Conservation (phyloP, 306 rosid species). For the Rosa rugosa region DNA sequence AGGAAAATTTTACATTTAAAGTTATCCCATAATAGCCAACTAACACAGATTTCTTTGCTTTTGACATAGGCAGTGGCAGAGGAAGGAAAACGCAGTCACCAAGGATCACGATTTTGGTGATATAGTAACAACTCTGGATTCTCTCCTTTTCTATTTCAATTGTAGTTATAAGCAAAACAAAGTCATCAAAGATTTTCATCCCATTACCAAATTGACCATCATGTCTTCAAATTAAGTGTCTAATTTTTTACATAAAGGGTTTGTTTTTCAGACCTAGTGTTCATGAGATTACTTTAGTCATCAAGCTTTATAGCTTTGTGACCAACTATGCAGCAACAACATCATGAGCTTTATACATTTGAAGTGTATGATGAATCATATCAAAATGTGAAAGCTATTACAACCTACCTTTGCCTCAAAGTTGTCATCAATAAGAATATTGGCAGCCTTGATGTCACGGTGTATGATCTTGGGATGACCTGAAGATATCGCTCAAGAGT, state of each 20-base stretch:
- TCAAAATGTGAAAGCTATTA: neutral
- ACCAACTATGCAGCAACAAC: neutral
- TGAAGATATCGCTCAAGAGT: slow-evolving; percentile 26
- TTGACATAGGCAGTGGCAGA: neutral
- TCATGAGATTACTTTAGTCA: neutral
- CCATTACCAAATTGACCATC: neutral
- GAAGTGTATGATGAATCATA: neutral
- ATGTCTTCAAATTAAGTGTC: neutral
- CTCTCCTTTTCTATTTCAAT: neutral
- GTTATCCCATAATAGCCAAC: neutral
- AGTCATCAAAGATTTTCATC: neutral
- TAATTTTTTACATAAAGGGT: neutral
- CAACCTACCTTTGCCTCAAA: slow-evolving; percentile 41
- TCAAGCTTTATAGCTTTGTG: neutral
- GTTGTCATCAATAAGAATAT: slow-evolving; percentile 39
- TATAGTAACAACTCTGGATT: neutral
- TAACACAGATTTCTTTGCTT: neutral
- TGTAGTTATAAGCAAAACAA: neutral
- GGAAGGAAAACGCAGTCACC: neutral
- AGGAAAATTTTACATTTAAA: neutral
- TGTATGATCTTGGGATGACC: slow-evolving; percentile 48
- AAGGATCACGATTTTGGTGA: neutral
- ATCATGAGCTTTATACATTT: neutral
- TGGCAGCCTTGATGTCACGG: slow-evolving; percentile 44
- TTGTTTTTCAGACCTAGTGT: neutral